phyloP scores from a whole-genome alignment of 2,329 filamentous ascomycete species.

The Trichoderma arundinaceum region DNA sequence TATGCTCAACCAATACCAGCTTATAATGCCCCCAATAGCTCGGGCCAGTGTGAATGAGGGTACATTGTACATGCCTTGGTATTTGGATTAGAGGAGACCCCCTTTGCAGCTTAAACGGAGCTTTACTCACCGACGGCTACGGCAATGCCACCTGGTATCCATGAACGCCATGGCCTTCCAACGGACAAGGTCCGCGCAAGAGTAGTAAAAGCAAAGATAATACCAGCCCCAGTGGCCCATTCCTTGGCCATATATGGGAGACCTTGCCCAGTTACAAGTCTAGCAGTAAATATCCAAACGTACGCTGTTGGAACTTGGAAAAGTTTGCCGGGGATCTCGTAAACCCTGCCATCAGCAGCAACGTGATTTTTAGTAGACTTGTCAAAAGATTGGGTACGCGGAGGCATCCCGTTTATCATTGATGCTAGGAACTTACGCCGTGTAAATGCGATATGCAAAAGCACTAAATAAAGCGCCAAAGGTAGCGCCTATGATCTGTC shows the following conservation, averaged over 20 bases:
- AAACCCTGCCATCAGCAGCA: slow-evolving; percentile 63
- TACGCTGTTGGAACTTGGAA: slow-evolving; percentile 95
- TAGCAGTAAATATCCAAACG: slow-evolving; percentile 96
- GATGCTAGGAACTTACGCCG: slow-evolving; percentile 50
- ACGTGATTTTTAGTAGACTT: not conserved
- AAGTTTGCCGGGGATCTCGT: slow-evolving; percentile 82
- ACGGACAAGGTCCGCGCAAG: slow-evolving; percentile 66
- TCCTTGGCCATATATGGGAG: slow-evolving; percentile 82
- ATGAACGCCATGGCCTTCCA: slow-evolving; percentile 69
- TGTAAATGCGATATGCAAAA: slow-evolving; percentile 87
- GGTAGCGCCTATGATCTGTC: slow-evolving; percentile 88
- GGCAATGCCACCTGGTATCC: slow-evolving; percentile 89
- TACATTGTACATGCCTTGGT: slow-evolving; percentile 89
- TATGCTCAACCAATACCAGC: slow-evolving; percentile 76
- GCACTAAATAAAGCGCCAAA: slow-evolving; percentile 86
- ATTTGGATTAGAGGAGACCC: not conserved
- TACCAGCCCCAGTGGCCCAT: slow-evolving; percentile 76
- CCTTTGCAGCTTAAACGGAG: not conserved
- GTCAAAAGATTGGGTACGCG: not conserved
- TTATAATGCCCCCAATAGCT: slow-evolving; percentile 75
- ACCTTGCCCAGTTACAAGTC: slow-evolving; percentile 89
- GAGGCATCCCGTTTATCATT: too few relatives aligned
- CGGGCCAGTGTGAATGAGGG: slow-evolving; percentile 93
- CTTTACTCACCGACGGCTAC: slow-evolving; percentile 77
- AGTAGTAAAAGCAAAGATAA: slow-evolving; percentile 75